Evolutionary conservation across 331 rosid genomes (phyloP).

Genomic region (Cydonia oblonga): DNA sequence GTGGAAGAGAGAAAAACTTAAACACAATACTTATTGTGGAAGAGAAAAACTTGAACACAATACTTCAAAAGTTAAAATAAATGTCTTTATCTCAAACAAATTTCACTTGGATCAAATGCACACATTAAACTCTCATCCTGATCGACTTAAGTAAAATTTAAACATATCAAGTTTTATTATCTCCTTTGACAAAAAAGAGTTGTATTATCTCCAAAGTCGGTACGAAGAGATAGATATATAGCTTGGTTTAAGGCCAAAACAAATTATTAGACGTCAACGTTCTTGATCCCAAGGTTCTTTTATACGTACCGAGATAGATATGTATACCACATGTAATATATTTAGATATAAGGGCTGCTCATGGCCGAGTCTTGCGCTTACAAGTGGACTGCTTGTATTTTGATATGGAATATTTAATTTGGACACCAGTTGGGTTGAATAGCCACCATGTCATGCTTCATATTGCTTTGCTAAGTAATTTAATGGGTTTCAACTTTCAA

Average conservation of each 20-base stretch:
- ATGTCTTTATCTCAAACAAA: background rate
- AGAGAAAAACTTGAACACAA: background rate
- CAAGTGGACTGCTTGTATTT: conserved; percentile 6
- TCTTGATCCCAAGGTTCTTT: background rate
- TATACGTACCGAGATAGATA: background rate
- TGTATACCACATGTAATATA: background rate
- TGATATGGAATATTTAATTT: background rate
- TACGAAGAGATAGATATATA: background rate
- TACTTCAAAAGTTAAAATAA: background rate
- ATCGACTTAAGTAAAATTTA: background rate
- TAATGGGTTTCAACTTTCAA: background rate
- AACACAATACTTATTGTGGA: background rate
- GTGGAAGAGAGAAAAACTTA: no score
- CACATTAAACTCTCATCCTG: background rate
- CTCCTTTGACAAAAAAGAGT: background rate
- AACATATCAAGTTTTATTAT: background rate
- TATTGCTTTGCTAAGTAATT: background rate
- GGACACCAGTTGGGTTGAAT: background rate
- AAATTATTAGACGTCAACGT: background rate
- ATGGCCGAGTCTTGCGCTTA: conserved; percentile 18
- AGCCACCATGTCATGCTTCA: background rate
- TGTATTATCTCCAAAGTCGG: background rate
- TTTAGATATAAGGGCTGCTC: background rate
- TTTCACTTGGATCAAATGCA: background rate
- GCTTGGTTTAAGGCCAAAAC: background rate